These are phyloP conservation scores for Xylaria sp. DNA, from an alignment of 2,329 filamentous ascomycete species.

Conservation along the genomic window DNA sequence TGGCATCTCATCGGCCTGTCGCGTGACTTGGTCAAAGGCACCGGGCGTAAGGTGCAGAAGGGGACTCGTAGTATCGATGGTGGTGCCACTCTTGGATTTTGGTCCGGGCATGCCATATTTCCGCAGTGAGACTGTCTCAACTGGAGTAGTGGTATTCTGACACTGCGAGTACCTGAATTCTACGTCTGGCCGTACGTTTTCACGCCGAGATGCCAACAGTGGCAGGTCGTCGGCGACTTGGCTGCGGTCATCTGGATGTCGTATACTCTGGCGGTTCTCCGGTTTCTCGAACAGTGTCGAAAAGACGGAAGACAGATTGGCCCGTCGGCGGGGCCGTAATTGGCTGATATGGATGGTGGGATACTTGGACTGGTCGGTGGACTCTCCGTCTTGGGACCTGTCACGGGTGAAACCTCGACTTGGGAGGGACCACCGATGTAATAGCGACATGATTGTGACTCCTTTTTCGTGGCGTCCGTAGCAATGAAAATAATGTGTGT, in stretches of 20 bases:
- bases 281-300: conserved; percentile 35
- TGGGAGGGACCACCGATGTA: conserved; percentile 39
- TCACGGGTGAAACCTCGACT: conserved; percentile 32
- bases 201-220: conserved; percentile 14
- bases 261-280: conserved; percentile 26
- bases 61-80: neutral
- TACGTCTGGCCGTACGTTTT: conserved; percentile 28
- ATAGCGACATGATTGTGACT: conserved; percentile 32
- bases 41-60: neutral
- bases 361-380: conserved; percentile 24
- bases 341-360: conserved; percentile 34
- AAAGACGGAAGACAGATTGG: conserved; percentile 34
- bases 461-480: conserved; percentile 5
- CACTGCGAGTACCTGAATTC: conserved; percentile 12
- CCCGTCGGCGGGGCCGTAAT: conserved; percentile 18
- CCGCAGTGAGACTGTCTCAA: neutral
- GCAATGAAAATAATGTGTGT: conserved; percentile 22
- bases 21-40: neutral
- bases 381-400: conserved; percentile 19
- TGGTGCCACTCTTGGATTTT: neutral
- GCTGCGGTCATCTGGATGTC: neutral
- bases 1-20: conserved; percentile 8
- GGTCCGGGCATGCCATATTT: neutral
- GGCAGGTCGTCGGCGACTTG: conserved; percentile 5
- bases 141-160: neutral